phyloP scores from a whole-genome alignment of 139 green algal species.

The Chlorella ohadii region DNA sequence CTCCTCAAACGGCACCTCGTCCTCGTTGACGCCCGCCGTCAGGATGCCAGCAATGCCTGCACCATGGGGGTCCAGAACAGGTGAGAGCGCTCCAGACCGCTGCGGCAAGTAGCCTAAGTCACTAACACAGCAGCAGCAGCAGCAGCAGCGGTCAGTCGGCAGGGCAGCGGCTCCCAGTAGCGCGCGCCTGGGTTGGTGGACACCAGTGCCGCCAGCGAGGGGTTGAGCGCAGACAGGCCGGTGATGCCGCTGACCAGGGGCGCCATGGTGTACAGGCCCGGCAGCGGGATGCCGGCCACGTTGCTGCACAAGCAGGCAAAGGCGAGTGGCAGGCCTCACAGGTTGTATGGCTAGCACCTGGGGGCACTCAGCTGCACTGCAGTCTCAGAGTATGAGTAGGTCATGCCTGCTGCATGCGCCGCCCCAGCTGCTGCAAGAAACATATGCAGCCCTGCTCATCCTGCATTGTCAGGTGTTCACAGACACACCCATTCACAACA shows the following conservation, averaged over 20 bases:
- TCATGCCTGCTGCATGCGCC: no score
- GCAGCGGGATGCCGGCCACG: slow-evolving; percentile 45
- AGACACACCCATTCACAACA: background rate
- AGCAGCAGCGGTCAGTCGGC: background rate
- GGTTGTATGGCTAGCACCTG: no score
- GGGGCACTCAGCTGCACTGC: no score
- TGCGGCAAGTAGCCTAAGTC: no score
- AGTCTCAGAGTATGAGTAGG: no score
- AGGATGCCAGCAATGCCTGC: slow-evolving; percentile 46
- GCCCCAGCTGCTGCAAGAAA: background rate
- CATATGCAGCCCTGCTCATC: no score
- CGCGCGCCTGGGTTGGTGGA: slow-evolving; percentile 44
- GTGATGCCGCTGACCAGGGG: slow-evolving; percentile 52
- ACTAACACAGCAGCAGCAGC: no score
- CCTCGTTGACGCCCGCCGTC: slow-evolving; percentile 44
- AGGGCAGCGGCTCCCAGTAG: background rate
- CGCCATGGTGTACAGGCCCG: slow-evolving; percentile 45
- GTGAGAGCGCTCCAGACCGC: background rate
- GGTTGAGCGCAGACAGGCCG: slow-evolving; percentile 56
- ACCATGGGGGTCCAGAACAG: background rate
- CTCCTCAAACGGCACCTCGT: slow-evolving; percentile 63
- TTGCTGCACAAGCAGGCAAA: background rate
- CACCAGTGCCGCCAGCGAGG: slow-evolving; percentile 44
- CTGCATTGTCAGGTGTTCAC: no score
- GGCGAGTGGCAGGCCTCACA: background rate